phyloP scores from a whole-genome alignment of 2,329 filamentous ascomycete genomes.

The Alternaria novae-zelandiae region DNA sequence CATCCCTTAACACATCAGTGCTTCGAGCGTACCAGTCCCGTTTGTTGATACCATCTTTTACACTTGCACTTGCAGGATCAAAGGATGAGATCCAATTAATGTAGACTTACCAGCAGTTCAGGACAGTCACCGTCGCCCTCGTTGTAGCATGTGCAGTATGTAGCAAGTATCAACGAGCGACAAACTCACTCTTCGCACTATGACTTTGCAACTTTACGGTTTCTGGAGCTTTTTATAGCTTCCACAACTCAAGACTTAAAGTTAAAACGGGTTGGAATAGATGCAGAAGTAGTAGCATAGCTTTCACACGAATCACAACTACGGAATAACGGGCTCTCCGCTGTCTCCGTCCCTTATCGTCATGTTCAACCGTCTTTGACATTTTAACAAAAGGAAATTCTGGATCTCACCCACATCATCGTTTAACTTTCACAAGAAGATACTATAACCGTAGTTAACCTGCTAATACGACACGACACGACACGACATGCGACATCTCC shows the following conservation, averaged over 20 bases:
- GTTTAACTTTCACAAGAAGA: background rate
- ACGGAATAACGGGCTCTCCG: accelerated
- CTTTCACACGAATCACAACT: background rate
- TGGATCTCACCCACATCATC: background rate
- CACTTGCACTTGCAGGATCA: background rate
- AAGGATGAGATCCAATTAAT: background rate
- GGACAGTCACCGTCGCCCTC: background rate
- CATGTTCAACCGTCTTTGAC: accelerated
- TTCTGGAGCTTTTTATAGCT: background rate
- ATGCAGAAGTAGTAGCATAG: background rate
- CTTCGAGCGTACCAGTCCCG: background rate
- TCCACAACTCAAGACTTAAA: background rate
- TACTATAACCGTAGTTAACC: accelerated
- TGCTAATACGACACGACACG: background rate
- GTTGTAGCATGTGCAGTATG: background rate
- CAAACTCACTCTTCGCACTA: background rate
- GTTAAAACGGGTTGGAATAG: background rate
- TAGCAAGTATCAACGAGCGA: background rate
- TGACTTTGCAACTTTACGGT: background rate
- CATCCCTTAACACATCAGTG: background rate
- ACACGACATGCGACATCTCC: background rate
- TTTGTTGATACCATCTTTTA: background rate
- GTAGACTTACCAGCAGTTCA: background rate
- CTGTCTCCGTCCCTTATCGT: background rate
- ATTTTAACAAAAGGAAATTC: background rate